Percentiles rank a stretch among this genome's conserved stretches.
Evolutionary conservation across 2,329 filamentous ascomycete genomes (phyloP).

Genomic region (Penicillium frequentans): DNA sequence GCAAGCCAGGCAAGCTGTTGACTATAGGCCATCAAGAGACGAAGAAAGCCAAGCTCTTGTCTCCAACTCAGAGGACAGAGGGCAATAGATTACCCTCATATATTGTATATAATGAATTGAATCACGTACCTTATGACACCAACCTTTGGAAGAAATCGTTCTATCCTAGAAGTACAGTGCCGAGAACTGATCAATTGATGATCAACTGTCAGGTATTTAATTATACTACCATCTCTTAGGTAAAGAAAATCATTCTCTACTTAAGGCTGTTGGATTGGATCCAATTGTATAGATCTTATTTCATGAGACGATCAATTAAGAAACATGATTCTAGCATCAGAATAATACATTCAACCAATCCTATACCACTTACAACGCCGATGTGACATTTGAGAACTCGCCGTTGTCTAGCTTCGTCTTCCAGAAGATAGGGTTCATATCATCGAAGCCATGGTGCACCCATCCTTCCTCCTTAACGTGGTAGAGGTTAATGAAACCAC

Average conservation of each 20-base stretch:
- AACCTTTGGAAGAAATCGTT: constrained; percentile 45
- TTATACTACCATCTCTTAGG: background rate
- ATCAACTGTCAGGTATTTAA: background rate
- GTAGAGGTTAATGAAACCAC: constrained; percentile 97
- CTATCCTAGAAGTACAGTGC: background rate
- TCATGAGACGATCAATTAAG: background rate
- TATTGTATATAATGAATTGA: background rate
- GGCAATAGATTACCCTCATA: background rate
- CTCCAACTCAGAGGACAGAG: background rate
- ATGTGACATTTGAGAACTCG: constrained; percentile 95
- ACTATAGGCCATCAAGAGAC: background rate
- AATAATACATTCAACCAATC: constrained; percentile 19
- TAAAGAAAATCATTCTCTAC: background rate
- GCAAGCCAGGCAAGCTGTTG: background rate
- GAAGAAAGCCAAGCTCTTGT: constrained; percentile 1
- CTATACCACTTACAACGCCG: constrained; percentile 53
- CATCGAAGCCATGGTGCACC: constrained; percentile 97
- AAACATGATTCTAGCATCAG: constrained; percentile 10
- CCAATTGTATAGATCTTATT: background rate
- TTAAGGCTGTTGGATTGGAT: background rate
- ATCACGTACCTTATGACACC: constrained; percentile 47
- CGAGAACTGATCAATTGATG: too few species aligned
- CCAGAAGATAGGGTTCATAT: constrained; percentile 99
- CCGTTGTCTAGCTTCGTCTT: constrained; percentile 98
- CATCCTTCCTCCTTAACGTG: constrained; percentile 98